Conservation (phyloP, 2,329 filamentous ascomycete genomes). For the Monosporascus sp. region DNA sequence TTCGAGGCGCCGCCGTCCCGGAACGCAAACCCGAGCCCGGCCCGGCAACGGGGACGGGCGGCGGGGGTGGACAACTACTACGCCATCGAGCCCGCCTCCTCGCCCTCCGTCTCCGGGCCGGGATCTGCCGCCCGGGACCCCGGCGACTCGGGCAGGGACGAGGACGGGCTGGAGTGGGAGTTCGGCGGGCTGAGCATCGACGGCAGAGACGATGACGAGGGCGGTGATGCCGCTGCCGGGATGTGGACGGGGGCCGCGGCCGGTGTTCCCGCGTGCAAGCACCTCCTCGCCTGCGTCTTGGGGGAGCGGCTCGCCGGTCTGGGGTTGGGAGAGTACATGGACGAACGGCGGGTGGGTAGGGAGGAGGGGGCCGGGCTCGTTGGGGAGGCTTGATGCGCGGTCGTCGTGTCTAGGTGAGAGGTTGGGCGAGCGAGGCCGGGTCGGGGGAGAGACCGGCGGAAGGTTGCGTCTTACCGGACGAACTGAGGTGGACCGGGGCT, state of each 20-base stretch:
- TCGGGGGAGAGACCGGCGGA: too few relatives aligned
- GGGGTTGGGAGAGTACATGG: conserved; percentile 52
- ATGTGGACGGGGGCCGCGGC: conserved; percentile 7
- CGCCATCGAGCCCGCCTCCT: too few relatives aligned
- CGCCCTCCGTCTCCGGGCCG: too few relatives aligned
- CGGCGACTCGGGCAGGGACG: too few relatives aligned
- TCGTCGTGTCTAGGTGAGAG: neutral
- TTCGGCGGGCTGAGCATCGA: conserved; percentile 31
- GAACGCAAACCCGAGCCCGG: conserved; percentile 2
- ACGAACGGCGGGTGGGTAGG: conserved; percentile 46
- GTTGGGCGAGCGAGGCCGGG: neutral
- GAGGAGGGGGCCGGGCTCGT: conserved; percentile 72
- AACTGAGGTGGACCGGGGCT: too few relatives aligned
- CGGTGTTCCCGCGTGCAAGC: conserved; percentile 69
- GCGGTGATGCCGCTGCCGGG: conserved; percentile 5
- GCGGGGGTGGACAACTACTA: too few relatives aligned
- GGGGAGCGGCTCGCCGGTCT: conserved; percentile 54
- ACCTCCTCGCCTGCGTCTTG: conserved; percentile 78
- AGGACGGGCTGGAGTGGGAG: conserved; percentile 2
- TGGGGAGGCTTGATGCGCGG: conserved; percentile 32
- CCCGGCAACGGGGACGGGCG: too few relatives aligned
- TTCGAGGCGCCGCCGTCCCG: conserved; percentile 12
- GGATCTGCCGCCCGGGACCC: too few relatives aligned
- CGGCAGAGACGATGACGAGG: conserved; percentile 21
- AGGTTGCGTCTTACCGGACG: neutral